Evolutionary conservation across 176 grass and related monocot genomes (phyloP).

Genomic region (Guadua angustifolia): DNA sequence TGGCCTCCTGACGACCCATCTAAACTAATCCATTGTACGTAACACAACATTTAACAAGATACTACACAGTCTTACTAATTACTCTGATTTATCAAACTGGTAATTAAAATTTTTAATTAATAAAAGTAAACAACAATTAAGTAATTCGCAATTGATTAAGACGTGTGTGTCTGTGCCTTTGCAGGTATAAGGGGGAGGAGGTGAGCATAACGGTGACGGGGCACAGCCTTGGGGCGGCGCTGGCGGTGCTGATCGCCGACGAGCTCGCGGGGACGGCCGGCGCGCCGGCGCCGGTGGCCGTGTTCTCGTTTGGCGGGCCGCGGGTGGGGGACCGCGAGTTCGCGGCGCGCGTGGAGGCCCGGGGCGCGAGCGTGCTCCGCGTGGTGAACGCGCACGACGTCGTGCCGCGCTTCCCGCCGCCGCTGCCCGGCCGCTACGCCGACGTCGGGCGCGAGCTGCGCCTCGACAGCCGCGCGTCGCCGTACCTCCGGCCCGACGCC

Average conservation of each 20-base stretch:
- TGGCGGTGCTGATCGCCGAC: constrained; percentile 65
- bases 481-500: constrained; percentile 62
- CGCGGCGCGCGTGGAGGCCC: constrained; percentile 49
- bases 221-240: constrained; percentile 65
- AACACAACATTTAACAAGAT: background rate
- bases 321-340: constrained; percentile 54
- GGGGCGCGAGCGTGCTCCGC: constrained; percentile 63
- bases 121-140: background rate
- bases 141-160: background rate
- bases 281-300: constrained; percentile 36
- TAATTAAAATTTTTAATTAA: background rate
- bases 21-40: background rate
- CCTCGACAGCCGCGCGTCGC: constrained; percentile 67
- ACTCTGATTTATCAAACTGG: background rate
- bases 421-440: constrained; percentile 36
- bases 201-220: constrained; percentile 65
- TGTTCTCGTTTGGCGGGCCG: constrained; percentile 70
- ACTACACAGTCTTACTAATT: background rate
- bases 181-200: constrained; percentile 47
- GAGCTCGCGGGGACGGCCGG: constrained; percentile 28
- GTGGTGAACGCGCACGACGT: constrained; percentile 71
- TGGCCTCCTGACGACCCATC: background rate
- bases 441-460: constrained; percentile 59
- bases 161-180: background rate
- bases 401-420: constrained; percentile 55